Base-by-base conservation (phyloP, 495 filamentous ascomycete genomes). In the Aspergillus cavernicola region DNA sequence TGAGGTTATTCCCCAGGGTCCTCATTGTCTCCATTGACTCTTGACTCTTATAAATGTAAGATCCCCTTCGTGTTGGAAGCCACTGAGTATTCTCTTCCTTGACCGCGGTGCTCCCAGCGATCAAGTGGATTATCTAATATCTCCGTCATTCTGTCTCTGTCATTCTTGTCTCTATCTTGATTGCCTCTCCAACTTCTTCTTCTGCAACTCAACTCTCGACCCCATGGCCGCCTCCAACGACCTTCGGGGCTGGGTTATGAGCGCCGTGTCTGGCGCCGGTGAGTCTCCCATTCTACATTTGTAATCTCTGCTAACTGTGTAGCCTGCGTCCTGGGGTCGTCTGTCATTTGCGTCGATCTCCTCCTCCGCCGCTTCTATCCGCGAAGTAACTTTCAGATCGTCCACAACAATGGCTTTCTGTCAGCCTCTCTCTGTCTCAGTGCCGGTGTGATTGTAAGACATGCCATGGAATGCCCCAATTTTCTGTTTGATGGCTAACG, bases 401-500 rank as follows among this genome's bases (percentile, higher is more conserved):
- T 92, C 60, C 88, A 92, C 59, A 96, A 87, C 67, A 90, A 86
- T 70, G 76, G 76, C 18, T 98, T 98, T 68, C 77, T 96, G 13
- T 90, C 92, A 0, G 84, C 85, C 18, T 95, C 92, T 2, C 72
- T 97, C 54, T 95, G 90, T 70, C 71, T 98, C 43, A 96, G 90
- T 67, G 95, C 95, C 41, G 93, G 93, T 26, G 93, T 98, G n/a
- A 95, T 98, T 92, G 91, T 97, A 68, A 48, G 81, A 70, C 16
- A 38, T 9, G 33, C 39, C 18, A n/a, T 35, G 19, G 19, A 20
- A 10, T 24, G 11, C 7, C 31, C 16, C n/a, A n/a, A 11, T 22
- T 33, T 12, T 2, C 8, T 26, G 1, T 32, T 38, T 44, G 13
- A 41, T 52, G 45, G n/a, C n/a, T n/a, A n/a, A n/a, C n/a, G n/a